These are phyloP conservation scores for Grosmannia clavigera DNA, from an alignment of 2,329 filamentous ascomycete genomes.

Conservation along the genomic window DNA sequence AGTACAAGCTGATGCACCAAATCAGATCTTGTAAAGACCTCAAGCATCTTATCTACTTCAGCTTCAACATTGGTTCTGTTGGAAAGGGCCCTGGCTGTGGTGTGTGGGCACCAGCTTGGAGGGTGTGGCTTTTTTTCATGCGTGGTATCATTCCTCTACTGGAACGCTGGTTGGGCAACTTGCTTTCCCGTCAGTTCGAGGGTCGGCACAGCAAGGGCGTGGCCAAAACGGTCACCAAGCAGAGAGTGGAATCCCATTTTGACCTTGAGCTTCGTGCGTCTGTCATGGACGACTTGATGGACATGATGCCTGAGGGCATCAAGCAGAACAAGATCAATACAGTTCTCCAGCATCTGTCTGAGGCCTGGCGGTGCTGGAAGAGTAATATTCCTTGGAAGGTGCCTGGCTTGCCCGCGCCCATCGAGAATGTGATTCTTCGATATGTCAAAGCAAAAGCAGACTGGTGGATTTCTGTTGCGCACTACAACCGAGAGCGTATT, in stretches of 20 bases:
- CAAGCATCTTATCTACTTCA: slow-evolving; percentile 98
- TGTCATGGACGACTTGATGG: slow-evolving; percentile 98
- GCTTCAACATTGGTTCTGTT: slow-evolving; percentile 93
- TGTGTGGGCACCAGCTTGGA: slow-evolving; percentile 98
- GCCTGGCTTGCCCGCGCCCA: slow-evolving; percentile 85
- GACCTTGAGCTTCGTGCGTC: slow-evolving; percentile 94
- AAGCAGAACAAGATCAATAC: slow-evolving; percentile 99
- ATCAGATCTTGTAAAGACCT: slow-evolving; percentile 98
- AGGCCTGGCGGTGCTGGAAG: slow-evolving; percentile 99
- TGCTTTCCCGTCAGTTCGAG: slow-evolving; percentile 94
- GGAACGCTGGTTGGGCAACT: slow-evolving; percentile 93
- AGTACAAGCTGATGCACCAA: slow-evolving; percentile 99
- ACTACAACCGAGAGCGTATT: slow-evolving; percentile 97
- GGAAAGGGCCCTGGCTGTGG: slow-evolving; percentile 96
- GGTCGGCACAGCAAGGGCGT: slow-evolving; percentile 98
- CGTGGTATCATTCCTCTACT: slow-evolving; percentile 93
- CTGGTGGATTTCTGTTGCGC: slow-evolving; percentile 98
- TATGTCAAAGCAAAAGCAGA: slow-evolving; percentile 99
- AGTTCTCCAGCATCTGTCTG: slow-evolving; percentile 89
- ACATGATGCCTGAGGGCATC: slow-evolving; percentile 99
- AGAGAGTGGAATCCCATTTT: slow-evolving; percentile 97
- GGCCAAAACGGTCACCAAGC: slow-evolving; percentile 97
- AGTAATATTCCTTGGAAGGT: slow-evolving; percentile 99
- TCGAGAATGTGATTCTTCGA: slow-evolving; percentile 95
- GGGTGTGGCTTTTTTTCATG: slow-evolving; percentile 99